phyloP scores from a whole-genome alignment of 1,284 basidiomycete species.

The Moesziomyces sp. region DNA sequence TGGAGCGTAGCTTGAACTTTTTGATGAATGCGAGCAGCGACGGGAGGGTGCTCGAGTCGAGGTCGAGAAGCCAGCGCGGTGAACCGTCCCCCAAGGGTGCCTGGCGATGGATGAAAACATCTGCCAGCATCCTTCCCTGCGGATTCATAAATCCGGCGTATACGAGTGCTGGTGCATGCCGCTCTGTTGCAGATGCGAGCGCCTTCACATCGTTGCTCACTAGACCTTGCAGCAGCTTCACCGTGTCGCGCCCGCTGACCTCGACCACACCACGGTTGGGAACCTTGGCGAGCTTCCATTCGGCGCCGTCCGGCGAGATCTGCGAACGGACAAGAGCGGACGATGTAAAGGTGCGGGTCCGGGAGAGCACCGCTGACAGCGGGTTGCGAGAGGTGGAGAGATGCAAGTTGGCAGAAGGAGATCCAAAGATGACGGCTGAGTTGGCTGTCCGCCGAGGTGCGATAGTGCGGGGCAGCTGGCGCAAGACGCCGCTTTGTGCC shows the following conservation, averaged over 20 bases:
- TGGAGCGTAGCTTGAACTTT: constrained; percentile 87
- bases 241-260: constrained; percentile 82
- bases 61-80: constrained; percentile 78
- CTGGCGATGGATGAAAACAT: constrained; percentile 80
- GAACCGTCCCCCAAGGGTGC: constrained; percentile 12
- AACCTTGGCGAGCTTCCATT: constrained; percentile 32
- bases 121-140: constrained; percentile 89
- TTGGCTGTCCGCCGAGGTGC: no score
- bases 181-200: constrained; percentile 7
- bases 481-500: no score
- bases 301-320: neutral
- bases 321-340: no score
- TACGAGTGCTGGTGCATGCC: constrained; percentile 54
- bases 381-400: no score
- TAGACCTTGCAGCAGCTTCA: constrained; percentile 88
- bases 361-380: no score
- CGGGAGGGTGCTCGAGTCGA: constrained; percentile 72
- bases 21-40: constrained; percentile 78
- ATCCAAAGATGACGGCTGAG: no score
- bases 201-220: constrained; percentile 74
- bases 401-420: no score
- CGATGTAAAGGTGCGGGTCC: no score
- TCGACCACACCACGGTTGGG: constrained; percentile 72
- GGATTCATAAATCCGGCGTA: constrained; percentile 88
- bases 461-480: no score